phyloP scores from a whole-genome alignment of 2,329 filamentous ascomycete species.

The Trichoderma sp. region DNA sequence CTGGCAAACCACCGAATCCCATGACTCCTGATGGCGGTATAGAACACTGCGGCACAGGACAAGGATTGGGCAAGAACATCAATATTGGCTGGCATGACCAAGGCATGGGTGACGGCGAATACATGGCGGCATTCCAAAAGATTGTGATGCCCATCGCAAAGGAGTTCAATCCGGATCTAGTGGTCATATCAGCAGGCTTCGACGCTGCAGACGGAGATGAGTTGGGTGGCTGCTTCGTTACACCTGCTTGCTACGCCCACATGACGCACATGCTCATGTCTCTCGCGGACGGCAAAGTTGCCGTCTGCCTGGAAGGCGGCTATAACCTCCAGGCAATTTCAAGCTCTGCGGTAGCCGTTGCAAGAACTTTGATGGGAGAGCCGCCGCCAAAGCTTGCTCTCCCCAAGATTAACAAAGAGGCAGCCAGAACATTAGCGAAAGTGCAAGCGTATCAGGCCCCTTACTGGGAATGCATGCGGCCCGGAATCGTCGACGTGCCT shows the following conservation, averaged over 20 bases:
- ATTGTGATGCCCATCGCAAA: conserved; percentile 94
- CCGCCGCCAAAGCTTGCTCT: conserved; percentile 66
- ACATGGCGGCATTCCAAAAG: conserved; percentile 92
- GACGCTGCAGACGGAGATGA: conserved; percentile 93
- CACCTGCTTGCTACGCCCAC: conserved; percentile 87
- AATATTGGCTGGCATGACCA: conserved; percentile 67
- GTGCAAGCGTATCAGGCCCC: conserved; percentile 61
- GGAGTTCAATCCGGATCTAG: conserved; percentile 90
- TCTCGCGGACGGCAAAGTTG: conserved; percentile 81
- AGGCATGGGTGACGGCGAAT: conserved; percentile 93
- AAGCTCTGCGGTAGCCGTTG: conserved; percentile 86
- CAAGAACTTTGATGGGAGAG: conserved; percentile 91
- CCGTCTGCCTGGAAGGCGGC: conserved; percentile 90
- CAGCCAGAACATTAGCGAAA: conserved; percentile 54
- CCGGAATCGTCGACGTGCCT: conserved; percentile 57
- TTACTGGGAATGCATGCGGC: conserved; percentile 88
- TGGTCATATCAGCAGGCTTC: conserved; percentile 94
- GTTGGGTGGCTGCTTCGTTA: conserved; percentile 88
- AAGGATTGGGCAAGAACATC: conserved; percentile 60
- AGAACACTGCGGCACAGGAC: conserved; percentile 56
- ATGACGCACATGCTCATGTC: conserved; percentile 99
- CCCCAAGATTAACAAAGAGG: conserved; percentile 57
- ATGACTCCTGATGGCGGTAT: conserved; percentile 60
- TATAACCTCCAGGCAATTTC: conserved; percentile 95
- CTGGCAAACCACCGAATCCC: conserved; percentile 59